Evolutionary conservation across 768 basidiomycete species (phyloP).

Genomic region (Russula emetica): DNA sequence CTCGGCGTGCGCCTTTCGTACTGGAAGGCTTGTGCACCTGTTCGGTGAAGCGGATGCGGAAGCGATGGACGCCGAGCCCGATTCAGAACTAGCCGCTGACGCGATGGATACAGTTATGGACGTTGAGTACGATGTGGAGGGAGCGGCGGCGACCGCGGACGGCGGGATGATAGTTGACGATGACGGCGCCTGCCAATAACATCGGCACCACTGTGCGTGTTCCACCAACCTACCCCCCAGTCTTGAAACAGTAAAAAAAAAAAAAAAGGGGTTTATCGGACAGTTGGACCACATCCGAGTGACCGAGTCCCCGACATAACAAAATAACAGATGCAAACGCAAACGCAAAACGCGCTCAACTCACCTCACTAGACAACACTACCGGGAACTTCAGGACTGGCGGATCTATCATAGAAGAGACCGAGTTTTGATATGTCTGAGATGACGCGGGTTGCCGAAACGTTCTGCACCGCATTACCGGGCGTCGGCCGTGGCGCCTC

Average conservation of each 20-base stretch:
- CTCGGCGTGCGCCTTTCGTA: slow-evolving; percentile 78
- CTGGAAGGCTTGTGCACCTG: slow-evolving; percentile 71
- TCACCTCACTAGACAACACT: not conserved
- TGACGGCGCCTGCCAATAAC: too few relatives aligned
- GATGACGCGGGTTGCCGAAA: not conserved
- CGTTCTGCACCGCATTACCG: too few relatives aligned
- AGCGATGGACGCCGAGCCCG: slow-evolving; percentile 47
- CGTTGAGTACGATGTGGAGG: slow-evolving; percentile 8
- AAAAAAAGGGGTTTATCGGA: not conserved
- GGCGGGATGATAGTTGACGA: slow-evolving; percentile 14
- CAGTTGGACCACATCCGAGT: not conserved
- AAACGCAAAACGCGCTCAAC: slow-evolving; percentile 21
- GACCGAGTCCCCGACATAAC: not conserved
- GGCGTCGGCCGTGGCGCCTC: too few relatives aligned
- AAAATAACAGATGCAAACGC: slow-evolving; percentile 10
- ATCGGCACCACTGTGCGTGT: not conserved
- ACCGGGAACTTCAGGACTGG: not conserved
- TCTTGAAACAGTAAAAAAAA: not conserved
- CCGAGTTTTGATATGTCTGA: not conserved
- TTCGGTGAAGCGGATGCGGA: slow-evolving; percentile 71
- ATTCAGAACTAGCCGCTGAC: slow-evolving; percentile 30
- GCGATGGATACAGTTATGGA: slow-evolving; percentile 10
- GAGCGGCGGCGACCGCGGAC: not conserved
- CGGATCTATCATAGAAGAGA: not conserved
- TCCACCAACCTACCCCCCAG: not conserved